Evolutionary conservation across 306 rosid species (phyloP).

Genomic region (Ziziphus jujuba): DNA sequence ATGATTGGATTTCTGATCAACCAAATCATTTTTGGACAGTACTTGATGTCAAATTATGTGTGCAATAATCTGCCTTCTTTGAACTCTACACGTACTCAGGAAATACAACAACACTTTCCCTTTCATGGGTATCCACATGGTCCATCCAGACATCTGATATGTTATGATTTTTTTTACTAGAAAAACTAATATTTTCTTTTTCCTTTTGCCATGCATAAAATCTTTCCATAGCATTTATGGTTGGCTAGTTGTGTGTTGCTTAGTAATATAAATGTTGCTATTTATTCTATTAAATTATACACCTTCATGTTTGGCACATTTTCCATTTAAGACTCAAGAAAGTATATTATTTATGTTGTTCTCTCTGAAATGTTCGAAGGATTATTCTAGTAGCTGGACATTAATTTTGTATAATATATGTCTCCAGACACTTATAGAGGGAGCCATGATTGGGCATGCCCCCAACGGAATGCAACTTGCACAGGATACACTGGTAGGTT

Average conservation of each 20-base stretch:
- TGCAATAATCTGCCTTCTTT: too few species aligned
- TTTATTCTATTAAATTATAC: background rate
- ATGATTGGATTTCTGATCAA: background rate
- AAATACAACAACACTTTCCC: too few species aligned
- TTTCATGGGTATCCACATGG: too few species aligned
- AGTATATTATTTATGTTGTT: background rate
- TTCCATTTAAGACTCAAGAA: too few species aligned
- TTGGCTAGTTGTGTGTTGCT: background rate
- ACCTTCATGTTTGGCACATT: background rate
- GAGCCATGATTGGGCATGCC: conserved; percentile 90
- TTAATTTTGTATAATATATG: conserved; percentile 27
- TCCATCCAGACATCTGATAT: too few species aligned
- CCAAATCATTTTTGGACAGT: background rate
- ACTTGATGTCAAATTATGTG: too few species aligned
- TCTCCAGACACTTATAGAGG: conserved; percentile 75
- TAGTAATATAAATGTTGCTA: too few species aligned
- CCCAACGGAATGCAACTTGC: conserved; percentile 90
- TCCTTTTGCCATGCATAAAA: too few species aligned
- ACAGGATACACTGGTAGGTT: conserved; percentile 69
- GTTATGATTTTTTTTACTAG: too few species aligned
- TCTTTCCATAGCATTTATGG: too few species aligned
- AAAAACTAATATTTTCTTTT: too few species aligned
- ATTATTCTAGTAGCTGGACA: conserved; percentile 8
- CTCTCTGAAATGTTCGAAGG: conserved; percentile 2
- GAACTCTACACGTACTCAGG: too few species aligned